Conservation (phyloP, 1,284 basidiomycete genomes). For the Irpex sp. region DNA sequence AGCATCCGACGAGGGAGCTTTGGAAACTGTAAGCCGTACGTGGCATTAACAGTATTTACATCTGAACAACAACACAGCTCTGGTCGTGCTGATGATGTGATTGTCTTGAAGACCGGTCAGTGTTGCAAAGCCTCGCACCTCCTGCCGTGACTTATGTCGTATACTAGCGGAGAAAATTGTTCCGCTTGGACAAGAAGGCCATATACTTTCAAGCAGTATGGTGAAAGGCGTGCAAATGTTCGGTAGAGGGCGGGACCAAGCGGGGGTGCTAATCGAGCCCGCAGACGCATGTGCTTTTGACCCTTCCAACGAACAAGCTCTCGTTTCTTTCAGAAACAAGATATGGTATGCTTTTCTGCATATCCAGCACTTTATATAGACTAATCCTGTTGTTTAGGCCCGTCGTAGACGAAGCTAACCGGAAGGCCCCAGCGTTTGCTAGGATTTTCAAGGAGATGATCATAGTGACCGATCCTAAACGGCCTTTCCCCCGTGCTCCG, state of each 20-base stretch:
- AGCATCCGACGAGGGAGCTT: conserved; percentile 11
- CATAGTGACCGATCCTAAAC: conserved; percentile 8
- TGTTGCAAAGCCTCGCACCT: neutral
- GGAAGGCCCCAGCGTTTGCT: conserved; percentile 10
- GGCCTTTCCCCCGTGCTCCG: conserved; percentile 13
- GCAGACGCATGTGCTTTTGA: conserved; percentile 17
- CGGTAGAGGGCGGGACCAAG: conserved; percentile 27
- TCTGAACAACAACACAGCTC: conserved; percentile 21
- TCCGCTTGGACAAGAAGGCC: conserved; percentile 26
- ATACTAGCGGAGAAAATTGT: conserved; percentile 40
- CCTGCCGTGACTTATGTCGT: neutral
- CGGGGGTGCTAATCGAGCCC: conserved; percentile 30
- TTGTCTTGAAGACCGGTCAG: conserved; percentile 9
- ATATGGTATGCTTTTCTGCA: conserved; percentile 21
- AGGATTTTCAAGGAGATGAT: conserved; percentile 15
- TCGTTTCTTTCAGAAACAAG: conserved; percentile 17
- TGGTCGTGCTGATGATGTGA: conserved; percentile 13
- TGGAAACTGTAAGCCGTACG: conserved; percentile 11
- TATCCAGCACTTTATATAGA: neutral
- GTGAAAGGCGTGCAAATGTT: conserved; percentile 28
- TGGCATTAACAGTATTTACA: conserved; percentile 14
- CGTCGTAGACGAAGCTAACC: conserved; percentile 12
- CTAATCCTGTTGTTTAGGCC: conserved; percentile 6
- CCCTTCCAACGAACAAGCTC: conserved; percentile 9
- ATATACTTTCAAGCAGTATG: conserved; percentile 20